A percentile compares a stretch with the other conserved stretches of the same genome.
These are phyloP conservation scores for Tuctoria greenei DNA, from an alignment of 176 grass and related monocot genomes.

Conservation along the genomic window DNA sequence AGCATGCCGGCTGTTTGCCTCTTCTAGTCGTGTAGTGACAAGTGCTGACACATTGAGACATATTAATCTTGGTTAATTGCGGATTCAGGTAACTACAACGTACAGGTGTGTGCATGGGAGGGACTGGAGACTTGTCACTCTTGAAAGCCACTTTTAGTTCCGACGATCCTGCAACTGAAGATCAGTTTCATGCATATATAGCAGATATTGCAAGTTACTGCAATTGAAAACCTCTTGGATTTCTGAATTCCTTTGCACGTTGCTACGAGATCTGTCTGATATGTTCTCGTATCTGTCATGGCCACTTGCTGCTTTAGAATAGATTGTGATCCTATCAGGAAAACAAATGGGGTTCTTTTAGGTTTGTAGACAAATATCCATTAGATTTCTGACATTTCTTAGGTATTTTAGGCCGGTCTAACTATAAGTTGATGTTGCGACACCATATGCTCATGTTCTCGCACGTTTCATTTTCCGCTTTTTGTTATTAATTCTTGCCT, in stretches of 20 bases:
- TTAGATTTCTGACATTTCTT: too few species aligned
- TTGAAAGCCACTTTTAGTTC: not conserved
- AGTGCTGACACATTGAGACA: too few species aligned
- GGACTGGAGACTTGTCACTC: too few species aligned
- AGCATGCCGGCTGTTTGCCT: too few species aligned
- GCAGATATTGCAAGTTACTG: not conserved
- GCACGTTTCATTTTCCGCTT: too few species aligned
- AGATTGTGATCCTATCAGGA: not conserved
- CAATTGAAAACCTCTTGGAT: not conserved
- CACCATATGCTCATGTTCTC: too few species aligned
- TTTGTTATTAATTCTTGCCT: too few species aligned
- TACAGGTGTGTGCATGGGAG: too few species aligned
- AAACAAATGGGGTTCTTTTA: not conserved
- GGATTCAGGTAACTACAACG: not conserved
- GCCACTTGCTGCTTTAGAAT: not conserved
- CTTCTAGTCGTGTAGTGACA: not conserved
- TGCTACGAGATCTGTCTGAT: not conserved
- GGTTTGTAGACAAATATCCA: not conserved
- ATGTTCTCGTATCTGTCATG: not conserved
- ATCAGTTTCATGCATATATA: not conserved
- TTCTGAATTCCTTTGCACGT: not conserved
- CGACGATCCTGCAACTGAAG: not conserved
- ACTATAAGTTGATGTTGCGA: too few species aligned
- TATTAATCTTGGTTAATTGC: not conserved
- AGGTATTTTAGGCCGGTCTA: too few species aligned